Percentiles rank a stretch among this genome's conserved stretches.
Conservation (phyloP, 2,329 filamentous ascomycete genomes). For the Fusarium pilosicola region DNA sequence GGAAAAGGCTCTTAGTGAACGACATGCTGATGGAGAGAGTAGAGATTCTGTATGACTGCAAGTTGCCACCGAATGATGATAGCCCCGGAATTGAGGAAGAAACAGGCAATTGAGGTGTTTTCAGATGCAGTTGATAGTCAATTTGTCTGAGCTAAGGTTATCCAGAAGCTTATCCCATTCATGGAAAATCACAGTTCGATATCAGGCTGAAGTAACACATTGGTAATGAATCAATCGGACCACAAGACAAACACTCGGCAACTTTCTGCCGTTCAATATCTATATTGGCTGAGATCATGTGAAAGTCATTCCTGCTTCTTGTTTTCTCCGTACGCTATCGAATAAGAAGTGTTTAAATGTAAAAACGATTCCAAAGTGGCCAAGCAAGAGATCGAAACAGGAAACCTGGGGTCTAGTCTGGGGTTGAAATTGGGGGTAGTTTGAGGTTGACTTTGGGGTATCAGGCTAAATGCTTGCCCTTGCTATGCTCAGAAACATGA, state of each 20-base stretch:
- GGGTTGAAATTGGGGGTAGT: neutral
- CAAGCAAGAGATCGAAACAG: neutral
- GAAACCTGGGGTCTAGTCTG: neutral
- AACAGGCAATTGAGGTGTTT: neutral
- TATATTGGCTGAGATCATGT: neutral
- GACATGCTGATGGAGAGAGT: neutral
- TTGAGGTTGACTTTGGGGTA: neutral
- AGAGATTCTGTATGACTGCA: no score
- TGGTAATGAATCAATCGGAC: neutral
- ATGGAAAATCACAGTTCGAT: neutral
- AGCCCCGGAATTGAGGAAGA: no score
- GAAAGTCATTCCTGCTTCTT: neutral
- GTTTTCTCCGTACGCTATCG: neutral
- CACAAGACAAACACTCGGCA: neutral
- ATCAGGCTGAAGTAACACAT: neutral
- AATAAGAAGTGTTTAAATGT: neutral
- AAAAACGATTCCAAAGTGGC: fast-evolving
- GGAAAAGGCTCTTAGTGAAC: neutral
- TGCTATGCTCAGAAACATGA: neutral
- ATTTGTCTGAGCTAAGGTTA: no score
- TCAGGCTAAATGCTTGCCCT: neutral
- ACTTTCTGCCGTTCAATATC: neutral
- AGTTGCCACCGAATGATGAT: neutral
- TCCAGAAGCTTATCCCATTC: neutral
- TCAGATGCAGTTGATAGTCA: neutral